Base-by-base conservation (phyloP, 441 rosid species). In the Populus trichocarpa region DNA sequence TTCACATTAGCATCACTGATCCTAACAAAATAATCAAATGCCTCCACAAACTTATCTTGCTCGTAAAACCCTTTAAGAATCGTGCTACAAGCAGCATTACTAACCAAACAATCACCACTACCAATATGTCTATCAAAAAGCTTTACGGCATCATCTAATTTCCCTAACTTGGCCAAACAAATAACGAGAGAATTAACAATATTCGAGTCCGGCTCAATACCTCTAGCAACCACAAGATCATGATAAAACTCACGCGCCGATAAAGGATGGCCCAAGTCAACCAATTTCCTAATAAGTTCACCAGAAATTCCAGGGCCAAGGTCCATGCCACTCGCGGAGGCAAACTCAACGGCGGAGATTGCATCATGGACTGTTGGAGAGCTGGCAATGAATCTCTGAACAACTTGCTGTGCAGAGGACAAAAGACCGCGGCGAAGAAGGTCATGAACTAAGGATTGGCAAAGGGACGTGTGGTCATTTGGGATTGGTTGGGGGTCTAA, bases 141-240 rank as follows among this genome's bases (percentile, higher is more conserved):
- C 1, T 46, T 57, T 70, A 74, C 75, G 13, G 95, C 95, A 72
- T 88, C 92, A 57, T 84, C 83, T 9, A 88, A 68, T 73, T 85
- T 85, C 64, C 86, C 84, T 77, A 92, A 69, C 72, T 82, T 84
- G 81, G 87, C 88, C 46, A 85, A 78, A 82, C 91, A 91, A 79
- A 85, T 72, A 35, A 90, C 81, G 85, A 90, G 78, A 11, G 88
- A 85, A 82, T 89, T 82, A 72, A 88, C 77, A 84, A 89, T 84
- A 12, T 67, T 67, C 3, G 84, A 46, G 79, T 86, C 86, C 42
- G 86, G 85, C 67, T 82, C 85, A 50, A 85, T 81, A 83, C 32
- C 32, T 30, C 32, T 30, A 3, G 32, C 32, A 30, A 30, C 32
- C 32, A 30, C 32, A 30, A 30, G 32, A 30, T 30, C 32, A 30